Base-by-base conservation (phyloP, 2,329 filamentous ascomycete species). In the Epichloe sibirici region DNA sequence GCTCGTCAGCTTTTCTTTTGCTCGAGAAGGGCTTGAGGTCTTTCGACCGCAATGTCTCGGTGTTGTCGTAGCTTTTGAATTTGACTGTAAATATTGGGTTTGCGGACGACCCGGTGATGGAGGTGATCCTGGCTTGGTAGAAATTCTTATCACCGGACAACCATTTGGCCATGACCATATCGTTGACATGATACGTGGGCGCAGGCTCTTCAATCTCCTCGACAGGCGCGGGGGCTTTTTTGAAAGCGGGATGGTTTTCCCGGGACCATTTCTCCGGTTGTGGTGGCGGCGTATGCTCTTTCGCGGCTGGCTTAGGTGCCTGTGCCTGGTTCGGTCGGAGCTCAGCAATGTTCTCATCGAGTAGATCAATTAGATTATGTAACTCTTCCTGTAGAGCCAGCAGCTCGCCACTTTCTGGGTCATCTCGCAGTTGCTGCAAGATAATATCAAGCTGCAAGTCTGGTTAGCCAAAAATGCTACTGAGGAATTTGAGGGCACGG, bases 51-150 rank as follows among this genome's bases (percentile, higher is more conserved):
- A 95, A 71, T 37, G 87, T 93, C 69, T 95, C 90, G 45, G 85
- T 88, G 23, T 79, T 89, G 57, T 85, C 81, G 71, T 97, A 97
- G 62, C 82, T 88, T 71, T 94, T 91, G 76, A 97, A 98, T 61
- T 87, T 93, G 68, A 98, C 90, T 47, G 88, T 86, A 67, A 96
- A 98, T 57, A 96, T 88, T 38, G 90, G 91, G 50, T 88, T 87
- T 44, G 83, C 86, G n/a, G 85, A 84, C 8, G 90, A 95, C 54
- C 93, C 93, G 23, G 91, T 96, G 61, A 96, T 90, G 50, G 87
- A 90, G 49, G 89, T 91, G 68, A 98, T 95, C 62, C 88, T 85
- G 43, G 90, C 93, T 45, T 89, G 85, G 71, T 97, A 97, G 71
- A 90, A 96, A 25, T 80, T 79, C 63, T 87, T 89, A 69, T 98